Evolutionary conservation across 1,284 basidiomycete species (phyloP).

Genomic region (Boletus semigastroideus): DNA sequence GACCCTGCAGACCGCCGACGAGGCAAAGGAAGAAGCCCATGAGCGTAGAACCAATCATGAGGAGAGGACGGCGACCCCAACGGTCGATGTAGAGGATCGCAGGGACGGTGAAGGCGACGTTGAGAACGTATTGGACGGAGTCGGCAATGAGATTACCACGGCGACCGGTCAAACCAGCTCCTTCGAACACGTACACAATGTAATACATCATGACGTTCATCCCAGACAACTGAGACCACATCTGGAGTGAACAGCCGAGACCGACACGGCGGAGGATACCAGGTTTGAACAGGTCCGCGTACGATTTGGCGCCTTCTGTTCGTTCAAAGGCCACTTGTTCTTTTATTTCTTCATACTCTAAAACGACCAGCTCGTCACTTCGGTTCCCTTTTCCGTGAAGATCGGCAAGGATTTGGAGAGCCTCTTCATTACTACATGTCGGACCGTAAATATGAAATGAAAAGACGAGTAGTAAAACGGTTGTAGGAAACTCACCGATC

Average conservation of each 20-base stretch:
- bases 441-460: slow-evolving; percentile 6
- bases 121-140: slow-evolving; percentile 78
- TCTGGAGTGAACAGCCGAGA: slow-evolving; percentile 57
- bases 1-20: slow-evolving; percentile 71
- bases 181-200: slow-evolving; percentile 75
- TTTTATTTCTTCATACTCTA: slow-evolving; percentile 81
- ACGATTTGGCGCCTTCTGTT: slow-evolving; percentile 70
- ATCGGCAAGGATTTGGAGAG: slow-evolving; percentile 74
- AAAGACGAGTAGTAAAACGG: not conserved
- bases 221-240: slow-evolving; percentile 65
- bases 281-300: slow-evolving; percentile 62
- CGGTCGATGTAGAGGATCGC: slow-evolving; percentile 76
- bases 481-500: slow-evolving; percentile 38
- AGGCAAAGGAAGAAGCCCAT: slow-evolving; percentile 79
- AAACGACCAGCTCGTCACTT: slow-evolving; percentile 63
- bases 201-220: slow-evolving; percentile 82
- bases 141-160: slow-evolving; percentile 74
- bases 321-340: slow-evolving; percentile 71
- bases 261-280: slow-evolving; percentile 58
- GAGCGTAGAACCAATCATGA: slow-evolving; percentile 59
- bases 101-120: slow-evolving; percentile 67
- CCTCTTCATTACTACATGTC: slow-evolving; percentile 57
- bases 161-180: slow-evolving; percentile 70
- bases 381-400: slow-evolving; percentile 74
- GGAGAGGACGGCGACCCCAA: slow-evolving; percentile 79